A percentile compares a stretch with the other conserved stretches of the same genome.
These are phyloP conservation scores for Pseudogymnoascus sp. DNA, from an alignment of 2,329 filamentous ascomycete species.

Conservation along the genomic window DNA sequence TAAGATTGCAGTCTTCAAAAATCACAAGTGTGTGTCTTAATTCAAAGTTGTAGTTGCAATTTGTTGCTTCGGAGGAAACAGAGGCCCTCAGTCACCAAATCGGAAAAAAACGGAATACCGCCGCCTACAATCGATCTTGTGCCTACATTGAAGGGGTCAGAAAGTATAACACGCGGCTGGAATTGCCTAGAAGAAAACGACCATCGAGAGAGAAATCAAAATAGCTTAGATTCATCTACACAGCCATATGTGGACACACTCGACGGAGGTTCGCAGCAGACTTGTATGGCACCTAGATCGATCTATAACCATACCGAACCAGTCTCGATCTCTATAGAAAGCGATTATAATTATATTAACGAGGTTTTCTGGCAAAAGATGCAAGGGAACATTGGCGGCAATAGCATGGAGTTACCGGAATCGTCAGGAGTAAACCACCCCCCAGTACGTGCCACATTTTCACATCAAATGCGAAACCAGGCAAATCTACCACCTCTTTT, in stretches of 20 bases:
- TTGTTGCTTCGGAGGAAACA: neutral
- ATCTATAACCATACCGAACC: neutral
- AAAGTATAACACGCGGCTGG: neutral
- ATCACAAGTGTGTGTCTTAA: neutral
- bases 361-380: neutral
- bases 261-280: neutral
- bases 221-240: neutral
- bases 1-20: neutral
- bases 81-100: neutral
- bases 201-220: neutral
- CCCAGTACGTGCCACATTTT: neutral
- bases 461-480: neutral
- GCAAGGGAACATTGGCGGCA: neutral
- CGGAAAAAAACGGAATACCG: neutral
- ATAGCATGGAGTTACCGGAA: neutral
- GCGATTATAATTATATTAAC: neutral
- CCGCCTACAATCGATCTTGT: neutral
- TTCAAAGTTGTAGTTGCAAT: neutral
- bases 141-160: neutral
- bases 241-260: neutral
- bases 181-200: neutral
- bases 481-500: neutral
- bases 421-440: neutral
- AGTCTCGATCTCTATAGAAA: neutral
- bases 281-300: neutral